Evolutionary conservation across 768 basidiomycete species (phyloP).

Genomic region (Podaxis mareebaensis): DNA sequence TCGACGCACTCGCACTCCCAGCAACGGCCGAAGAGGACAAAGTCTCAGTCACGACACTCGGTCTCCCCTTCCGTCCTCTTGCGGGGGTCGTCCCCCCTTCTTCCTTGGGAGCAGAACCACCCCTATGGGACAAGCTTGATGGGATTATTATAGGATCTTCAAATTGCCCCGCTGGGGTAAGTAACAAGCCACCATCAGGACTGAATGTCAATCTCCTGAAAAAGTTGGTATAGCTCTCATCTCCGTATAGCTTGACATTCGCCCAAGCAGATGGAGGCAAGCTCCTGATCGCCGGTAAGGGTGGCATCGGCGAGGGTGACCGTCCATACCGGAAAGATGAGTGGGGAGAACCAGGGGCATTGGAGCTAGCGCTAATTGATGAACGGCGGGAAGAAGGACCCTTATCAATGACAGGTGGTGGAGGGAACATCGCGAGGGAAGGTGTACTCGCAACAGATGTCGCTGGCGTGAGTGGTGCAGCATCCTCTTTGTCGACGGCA

Average conservation of each 20-base stretch:
- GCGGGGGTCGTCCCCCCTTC: conserved; percentile 47
- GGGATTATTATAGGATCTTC: conserved; percentile 80
- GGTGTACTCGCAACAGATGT: conserved; percentile 71
- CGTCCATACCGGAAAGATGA: conserved; percentile 68
- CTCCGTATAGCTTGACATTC: conserved; percentile 85
- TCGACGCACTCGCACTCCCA: conserved; percentile 45
- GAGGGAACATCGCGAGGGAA: conserved; percentile 63
- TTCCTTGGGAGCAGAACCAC: conserved; percentile 19
- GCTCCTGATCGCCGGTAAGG: conserved; percentile 89
- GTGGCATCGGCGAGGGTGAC: conserved; percentile 88
- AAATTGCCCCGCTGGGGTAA: conserved; percentile 97
- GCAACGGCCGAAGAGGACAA: conserved; percentile 30
- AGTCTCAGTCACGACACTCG: conserved; percentile 6
- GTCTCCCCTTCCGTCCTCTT: conserved; percentile 54
- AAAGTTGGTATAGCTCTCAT: conserved; percentile 94
- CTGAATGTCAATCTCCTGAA: conserved; percentile 94
- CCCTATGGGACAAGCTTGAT: conserved; percentile 20
- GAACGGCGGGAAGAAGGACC: conserved; percentile 59
- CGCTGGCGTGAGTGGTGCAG: conserved; percentile 59
- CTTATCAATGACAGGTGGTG: conserved; percentile 46
- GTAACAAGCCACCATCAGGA: conserved; percentile 88
- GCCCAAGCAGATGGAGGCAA: conserved; percentile 60
- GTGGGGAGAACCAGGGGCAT: conserved; percentile 76
- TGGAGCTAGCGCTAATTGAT: conserved; percentile 72
- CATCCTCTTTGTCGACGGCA: conserved; percentile 39